A percentile compares a stretch with the other conserved stretches of the same genome.
Conservation (phyloP, 164 flowering plant species). For the Berberis thunbergii region DNA sequence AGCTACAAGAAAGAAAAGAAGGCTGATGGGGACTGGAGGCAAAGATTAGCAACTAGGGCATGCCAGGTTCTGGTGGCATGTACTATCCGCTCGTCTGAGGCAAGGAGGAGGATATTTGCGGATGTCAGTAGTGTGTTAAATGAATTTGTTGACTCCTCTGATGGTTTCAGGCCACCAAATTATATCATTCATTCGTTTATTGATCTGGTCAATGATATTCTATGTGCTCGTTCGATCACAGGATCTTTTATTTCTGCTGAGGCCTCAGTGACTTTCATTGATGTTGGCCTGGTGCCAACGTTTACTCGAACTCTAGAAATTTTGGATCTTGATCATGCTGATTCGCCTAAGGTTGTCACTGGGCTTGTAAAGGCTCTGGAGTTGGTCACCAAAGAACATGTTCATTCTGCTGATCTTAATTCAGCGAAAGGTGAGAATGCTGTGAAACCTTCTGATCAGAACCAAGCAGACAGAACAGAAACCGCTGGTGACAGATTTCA, state of each 20-base stretch:
- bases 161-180: slow-evolving; percentile 52
- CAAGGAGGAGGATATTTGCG: slow-evolving; percentile 66
- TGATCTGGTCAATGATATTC: slow-evolving; percentile 74
- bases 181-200: slow-evolving; percentile 48
- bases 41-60: slow-evolving; percentile 68
- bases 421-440: slow-evolving; percentile 45
- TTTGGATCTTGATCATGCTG: slow-evolving; percentile 80
- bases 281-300: slow-evolving; percentile 76
- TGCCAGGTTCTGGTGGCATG: slow-evolving; percentile 82
- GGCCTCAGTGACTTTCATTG: slow-evolving; percentile 81
- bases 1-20: slow-evolving; percentile 64
- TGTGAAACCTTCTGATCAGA: slow-evolving; percentile 40
- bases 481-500: slow-evolving; percentile 33
- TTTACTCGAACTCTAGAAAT: slow-evolving; percentile 63
- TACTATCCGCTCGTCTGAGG: slow-evolving; percentile 86
- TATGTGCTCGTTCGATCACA: slow-evolving; percentile 75
- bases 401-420: slow-evolving; percentile 48
- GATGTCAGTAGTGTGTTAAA: slow-evolving; percentile 57
- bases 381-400: slow-evolving; percentile 82
- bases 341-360: slow-evolving; percentile 73
- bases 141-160: slow-evolving; percentile 62
- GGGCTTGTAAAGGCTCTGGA: slow-evolving; percentile 81
- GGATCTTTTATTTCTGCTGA: slow-evolving; percentile 81
- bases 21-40: slow-evolving; percentile 84
- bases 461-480: slow-evolving; percentile 33